Evolutionary conservation across 768 basidiomycete species (phyloP).

Genomic region (Leccinum subtestaceum): DNA sequence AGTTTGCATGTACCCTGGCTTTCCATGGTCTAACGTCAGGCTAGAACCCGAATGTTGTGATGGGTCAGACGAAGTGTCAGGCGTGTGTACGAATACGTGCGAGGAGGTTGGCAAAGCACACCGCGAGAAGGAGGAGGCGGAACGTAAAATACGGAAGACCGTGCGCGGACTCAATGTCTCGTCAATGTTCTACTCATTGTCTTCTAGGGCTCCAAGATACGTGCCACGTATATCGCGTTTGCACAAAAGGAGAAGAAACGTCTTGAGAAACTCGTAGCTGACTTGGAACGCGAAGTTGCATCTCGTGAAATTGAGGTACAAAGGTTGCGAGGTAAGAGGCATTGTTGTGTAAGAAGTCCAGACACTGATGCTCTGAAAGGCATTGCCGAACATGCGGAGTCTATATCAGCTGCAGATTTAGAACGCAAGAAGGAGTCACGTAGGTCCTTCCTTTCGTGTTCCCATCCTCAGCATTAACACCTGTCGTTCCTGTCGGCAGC

Average conservation of each 20-base stretch:
- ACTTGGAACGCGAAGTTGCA: constrained; percentile 55
- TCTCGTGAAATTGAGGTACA: constrained; percentile 69
- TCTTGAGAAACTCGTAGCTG: constrained; percentile 61
- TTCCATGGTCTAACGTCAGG: constrained; percentile 12
- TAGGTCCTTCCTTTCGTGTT: constrained; percentile 37
- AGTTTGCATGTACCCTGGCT: neutral
- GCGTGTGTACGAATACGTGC: constrained; percentile 79
- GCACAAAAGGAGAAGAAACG: constrained; percentile 89
- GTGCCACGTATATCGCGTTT: constrained; percentile 80
- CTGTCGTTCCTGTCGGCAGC: constrained; percentile 45
- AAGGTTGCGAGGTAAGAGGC: constrained; percentile 60
- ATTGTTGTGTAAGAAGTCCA: neutral
- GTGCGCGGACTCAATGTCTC: constrained; percentile 40
- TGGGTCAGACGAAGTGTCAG: constrained; percentile 86
- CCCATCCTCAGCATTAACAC: constrained; percentile 2
- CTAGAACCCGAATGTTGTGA: constrained; percentile 92
- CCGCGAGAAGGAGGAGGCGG: constrained; percentile 66
- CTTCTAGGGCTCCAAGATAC: constrained; percentile 83
- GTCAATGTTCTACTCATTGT: neutral
- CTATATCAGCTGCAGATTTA: constrained; percentile 72
- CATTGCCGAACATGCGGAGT: constrained; percentile 74
- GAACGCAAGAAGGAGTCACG: constrained; percentile 87
- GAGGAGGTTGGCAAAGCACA: constrained; percentile 69
- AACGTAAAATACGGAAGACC: constrained; percentile 75
- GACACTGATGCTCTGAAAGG: constrained; percentile 42